Base-by-base conservation (phyloP, 495 filamentous ascomycete species). In the Penicillium angulare region DNA sequence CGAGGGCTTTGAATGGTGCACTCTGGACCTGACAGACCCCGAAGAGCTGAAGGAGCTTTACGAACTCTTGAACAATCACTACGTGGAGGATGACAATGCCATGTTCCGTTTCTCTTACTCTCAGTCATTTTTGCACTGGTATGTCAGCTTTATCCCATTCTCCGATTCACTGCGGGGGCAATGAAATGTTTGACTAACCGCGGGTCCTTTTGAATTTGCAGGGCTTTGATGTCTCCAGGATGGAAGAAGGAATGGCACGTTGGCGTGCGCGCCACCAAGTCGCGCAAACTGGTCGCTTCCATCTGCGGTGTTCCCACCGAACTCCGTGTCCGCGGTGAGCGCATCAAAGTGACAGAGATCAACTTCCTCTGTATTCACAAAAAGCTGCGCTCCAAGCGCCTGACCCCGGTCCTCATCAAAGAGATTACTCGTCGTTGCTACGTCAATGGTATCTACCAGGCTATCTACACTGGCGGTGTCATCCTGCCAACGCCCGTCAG, bases 91-190 rank as follows among this genome's bases (percentile, higher is more conserved):
- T 61, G 85, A 89, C 50, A 89, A 95, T 58, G 89, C 91, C 41
- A 95, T 93, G 87, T 98, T 98, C 74, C 81, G 93, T 36, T 97
- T 97, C 76, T 89, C 89, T 65, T 98, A 98, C 71, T 96, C 92
- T 5, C 62, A 79, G 18, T 85, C 87, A 7, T 92, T 98, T 63
- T 72, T 98, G 33, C 84, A 89, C 62, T 98, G 95, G 92, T 90
- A 73, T 42, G 80, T 6, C 23, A 35, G 15, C n/a, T n/a, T n/a
- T n/a, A n/a, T n/a, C n/a, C n/a, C n/a, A n/a, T n/a, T n/a, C n/a
- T n/a, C n/a, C n/a, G n/a, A n/a, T n/a, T n/a, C n/a, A n/a, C n/a
- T 17, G 2, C 16, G 12, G 3, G 38, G 7, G 2, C 1, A 9
- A 24, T 23, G 12, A 26, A 22, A 21, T n/a, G 35, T 35, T 39